A percentile compares a stretch with the other conserved stretches of the same genome.
Conservation (phyloP, 2,329 filamentous ascomycete genomes). For the Colletotrichum scovillei region DNA sequence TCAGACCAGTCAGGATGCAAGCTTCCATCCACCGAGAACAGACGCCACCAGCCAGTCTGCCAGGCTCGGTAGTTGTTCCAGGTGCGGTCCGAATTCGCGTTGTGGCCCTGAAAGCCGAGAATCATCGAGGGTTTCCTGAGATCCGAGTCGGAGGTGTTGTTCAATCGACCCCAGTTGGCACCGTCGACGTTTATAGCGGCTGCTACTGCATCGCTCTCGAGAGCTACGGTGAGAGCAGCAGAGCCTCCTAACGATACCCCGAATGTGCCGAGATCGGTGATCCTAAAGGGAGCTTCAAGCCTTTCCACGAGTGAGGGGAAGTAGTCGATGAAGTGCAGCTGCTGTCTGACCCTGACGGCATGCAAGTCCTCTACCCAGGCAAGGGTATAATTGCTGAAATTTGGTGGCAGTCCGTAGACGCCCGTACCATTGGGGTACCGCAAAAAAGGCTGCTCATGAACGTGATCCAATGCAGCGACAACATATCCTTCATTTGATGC, state of each 20-base stretch:
- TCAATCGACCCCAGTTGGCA: conserved; percentile 16
- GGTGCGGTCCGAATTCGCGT: conserved; percentile 16
- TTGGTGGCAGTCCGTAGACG: conserved; percentile 36
- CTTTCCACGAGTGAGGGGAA: conserved; percentile 33
- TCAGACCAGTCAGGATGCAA: conserved; percentile 32
- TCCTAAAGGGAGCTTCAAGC: conserved; percentile 36
- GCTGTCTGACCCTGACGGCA: conserved; percentile 36
- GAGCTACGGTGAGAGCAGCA: conserved; percentile 36
- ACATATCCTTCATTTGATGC: conserved; percentile 39
- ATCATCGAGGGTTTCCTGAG: conserved; percentile 38
- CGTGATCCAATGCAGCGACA: conserved; percentile 42
- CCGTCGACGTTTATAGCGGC: conserved; percentile 41
- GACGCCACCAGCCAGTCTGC: conserved; percentile 34
- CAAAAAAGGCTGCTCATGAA: conserved; percentile 43
- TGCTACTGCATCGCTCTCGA: conserved; percentile 26
- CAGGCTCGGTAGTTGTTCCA: conserved; percentile 27
- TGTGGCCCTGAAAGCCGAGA: conserved; percentile 37
- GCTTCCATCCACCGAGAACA: conserved; percentile 25
- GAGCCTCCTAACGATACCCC: conserved; percentile 41
- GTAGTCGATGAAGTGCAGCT: conserved; percentile 37
- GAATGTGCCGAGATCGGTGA: conserved; percentile 35
- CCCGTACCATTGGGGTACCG: conserved; percentile 43
- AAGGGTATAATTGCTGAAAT: conserved; percentile 16
- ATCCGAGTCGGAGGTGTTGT: conserved; percentile 36
- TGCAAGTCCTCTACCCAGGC: conserved; percentile 31